A percentile compares a stretch with the other conserved stretches of the same genome.
Evolutionary conservation across 1,284 basidiomycete genomes (phyloP).

Genomic region (Irpex rosettiformis): DNA sequence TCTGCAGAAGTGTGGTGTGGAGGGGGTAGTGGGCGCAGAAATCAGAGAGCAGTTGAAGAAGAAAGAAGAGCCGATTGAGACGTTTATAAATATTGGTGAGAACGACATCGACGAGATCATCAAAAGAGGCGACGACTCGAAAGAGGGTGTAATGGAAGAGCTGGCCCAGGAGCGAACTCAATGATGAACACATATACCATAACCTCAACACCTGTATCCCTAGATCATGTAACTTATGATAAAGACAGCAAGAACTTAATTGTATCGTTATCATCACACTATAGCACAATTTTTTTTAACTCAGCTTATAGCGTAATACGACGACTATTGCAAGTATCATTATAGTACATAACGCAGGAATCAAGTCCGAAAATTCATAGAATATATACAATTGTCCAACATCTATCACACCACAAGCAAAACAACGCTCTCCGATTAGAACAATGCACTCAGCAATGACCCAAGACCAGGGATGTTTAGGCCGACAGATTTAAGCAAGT

Average conservation of each 20-base stretch:
- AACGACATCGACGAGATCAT: slow-evolving; percentile 18
- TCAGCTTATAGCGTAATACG: too few species aligned
- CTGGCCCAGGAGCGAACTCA: not conserved
- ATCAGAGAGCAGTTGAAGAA: slow-evolving; percentile 33
- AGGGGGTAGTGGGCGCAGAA: slow-evolving; percentile 36
- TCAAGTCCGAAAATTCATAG: not conserved
- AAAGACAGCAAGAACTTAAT: too few species aligned
- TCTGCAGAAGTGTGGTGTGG: slow-evolving; percentile 36
- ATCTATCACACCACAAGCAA: slow-evolving; percentile 1
- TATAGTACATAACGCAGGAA: not conserved
- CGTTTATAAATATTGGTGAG: slow-evolving; percentile 22
- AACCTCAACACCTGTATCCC: too few species aligned
- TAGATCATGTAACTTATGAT: too few species aligned
- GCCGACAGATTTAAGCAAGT: slow-evolving; percentile 13
- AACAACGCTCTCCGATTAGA: not conserved
- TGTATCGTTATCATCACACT: too few species aligned
- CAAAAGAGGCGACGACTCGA: slow-evolving; percentile 13
- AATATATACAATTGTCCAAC: not conserved
- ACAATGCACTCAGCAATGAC: slow-evolving; percentile 2
- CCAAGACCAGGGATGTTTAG: slow-evolving; percentile 5
- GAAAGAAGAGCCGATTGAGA: slow-evolving; percentile 20
- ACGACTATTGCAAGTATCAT: too few species aligned
- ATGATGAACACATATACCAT: too few species aligned
- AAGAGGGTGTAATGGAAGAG: not conserved
- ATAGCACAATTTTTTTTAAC: too few species aligned